These are phyloP conservation scores for Bertia moriformis DNA, from an alignment of 2,329 filamentous ascomycete genomes.

Conservation along the genomic window DNA sequence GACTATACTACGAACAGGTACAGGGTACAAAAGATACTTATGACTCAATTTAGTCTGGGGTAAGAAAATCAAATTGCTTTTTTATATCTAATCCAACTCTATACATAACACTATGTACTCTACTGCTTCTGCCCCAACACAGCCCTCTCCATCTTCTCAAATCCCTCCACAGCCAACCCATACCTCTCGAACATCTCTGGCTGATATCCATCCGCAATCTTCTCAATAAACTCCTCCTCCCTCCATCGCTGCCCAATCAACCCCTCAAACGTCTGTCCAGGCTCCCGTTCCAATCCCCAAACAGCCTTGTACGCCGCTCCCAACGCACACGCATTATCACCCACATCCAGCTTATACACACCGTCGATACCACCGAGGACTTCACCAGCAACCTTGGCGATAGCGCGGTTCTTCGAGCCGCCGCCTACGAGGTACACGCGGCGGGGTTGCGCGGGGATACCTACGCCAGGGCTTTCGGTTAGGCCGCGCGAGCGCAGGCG, in stretches of 20 bases:
- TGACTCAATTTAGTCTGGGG: too few relatives aligned
- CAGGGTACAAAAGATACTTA: too few relatives aligned
- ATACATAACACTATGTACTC: too few relatives aligned
- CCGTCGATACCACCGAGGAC: conserved; percentile 81
- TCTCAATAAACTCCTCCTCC: conserved; percentile 69
- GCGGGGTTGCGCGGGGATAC: conserved; percentile 68
- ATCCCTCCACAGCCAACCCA: conserved; percentile 60
- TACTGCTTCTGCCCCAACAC: conserved; percentile 22
- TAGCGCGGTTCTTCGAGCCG: conserved; percentile 77
- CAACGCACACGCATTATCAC: conserved; percentile 85
- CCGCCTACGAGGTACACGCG: conserved; percentile 90
- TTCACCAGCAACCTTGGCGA: conserved; percentile 70
- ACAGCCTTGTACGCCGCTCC: conserved; percentile 92
- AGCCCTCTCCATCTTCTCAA: conserved; percentile 59
- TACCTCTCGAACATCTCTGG: conserved; percentile 64
- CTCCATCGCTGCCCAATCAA: conserved; percentile 73
- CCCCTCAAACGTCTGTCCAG: conserved; percentile 58
- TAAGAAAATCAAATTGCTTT: too few relatives aligned
- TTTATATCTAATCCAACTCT: too few relatives aligned
- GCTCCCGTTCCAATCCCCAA: conserved; percentile 65
- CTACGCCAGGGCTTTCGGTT: conserved; percentile 37
- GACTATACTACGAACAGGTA: too few relatives aligned
- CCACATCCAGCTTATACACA: conserved; percentile 84
- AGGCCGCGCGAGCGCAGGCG: conserved; percentile 71
- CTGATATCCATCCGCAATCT: conserved; percentile 69